Evolutionary conservation across 169 alveolate genomes (phyloP).

Genomic region (Hepatocystis sp.): DNA sequence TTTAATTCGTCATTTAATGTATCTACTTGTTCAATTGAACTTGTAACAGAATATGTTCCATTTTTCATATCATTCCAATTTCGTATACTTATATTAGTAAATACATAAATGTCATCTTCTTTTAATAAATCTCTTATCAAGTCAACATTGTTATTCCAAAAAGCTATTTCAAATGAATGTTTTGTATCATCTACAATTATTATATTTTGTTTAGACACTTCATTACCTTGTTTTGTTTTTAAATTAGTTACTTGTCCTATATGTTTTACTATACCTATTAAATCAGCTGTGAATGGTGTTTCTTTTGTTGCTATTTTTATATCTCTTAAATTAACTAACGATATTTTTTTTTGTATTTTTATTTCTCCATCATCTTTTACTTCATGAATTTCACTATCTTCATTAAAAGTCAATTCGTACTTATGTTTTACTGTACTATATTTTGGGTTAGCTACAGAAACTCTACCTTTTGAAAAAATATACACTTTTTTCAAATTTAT

Average conservation of each 20-base stretch:
- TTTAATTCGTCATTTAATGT: slow-evolving; percentile 76
- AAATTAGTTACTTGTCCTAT: slow-evolving; percentile 68
- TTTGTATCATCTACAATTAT: slow-evolving; percentile 82
- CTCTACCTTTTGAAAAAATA: slow-evolving; percentile 82
- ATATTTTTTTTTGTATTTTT: slow-evolving; percentile 76
- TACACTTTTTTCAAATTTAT: slow-evolving; percentile 81
- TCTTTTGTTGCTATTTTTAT: slow-evolving; percentile 80
- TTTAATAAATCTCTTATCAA: slow-evolving; percentile 27
- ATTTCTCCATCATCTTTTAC: slow-evolving; percentile 83
- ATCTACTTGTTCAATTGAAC: slow-evolving; percentile 78
- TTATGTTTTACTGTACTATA: slow-evolving; percentile 82
- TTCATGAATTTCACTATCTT: slow-evolving; percentile 80
- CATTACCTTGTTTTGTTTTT: slow-evolving; percentile 79
- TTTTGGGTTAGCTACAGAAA: slow-evolving; percentile 80
- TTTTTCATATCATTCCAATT: slow-evolving; percentile 84
- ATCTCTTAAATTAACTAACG: slow-evolving; percentile 78
- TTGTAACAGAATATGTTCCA: slow-evolving; percentile 74
- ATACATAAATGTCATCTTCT: slow-evolving; percentile 71
- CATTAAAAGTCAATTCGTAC: slow-evolving; percentile 80
- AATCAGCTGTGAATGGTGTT: slow-evolving; percentile 80
- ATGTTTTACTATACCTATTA: slow-evolving; percentile 80
- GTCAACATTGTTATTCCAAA: slow-evolving; percentile 80
- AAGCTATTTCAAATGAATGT: slow-evolving; percentile 81
- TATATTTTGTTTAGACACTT: slow-evolving; percentile 68
- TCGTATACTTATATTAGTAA: slow-evolving; percentile 79